These are phyloP conservation scores for Salvia sclarea DNA, from an alignment of 305 asterid species.

Conservation along the genomic window DNA sequence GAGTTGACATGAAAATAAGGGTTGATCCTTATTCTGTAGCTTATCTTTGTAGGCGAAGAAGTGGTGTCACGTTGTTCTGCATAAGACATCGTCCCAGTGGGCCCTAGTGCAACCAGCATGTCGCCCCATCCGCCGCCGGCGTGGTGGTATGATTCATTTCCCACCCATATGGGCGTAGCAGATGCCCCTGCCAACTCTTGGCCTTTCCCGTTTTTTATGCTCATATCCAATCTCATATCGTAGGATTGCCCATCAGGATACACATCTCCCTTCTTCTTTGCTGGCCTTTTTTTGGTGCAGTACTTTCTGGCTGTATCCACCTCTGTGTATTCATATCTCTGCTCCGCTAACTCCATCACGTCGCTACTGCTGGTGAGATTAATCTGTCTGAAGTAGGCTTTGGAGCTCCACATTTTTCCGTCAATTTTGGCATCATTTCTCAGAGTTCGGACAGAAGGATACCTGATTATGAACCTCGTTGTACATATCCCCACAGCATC, in stretches of 20 bases:
- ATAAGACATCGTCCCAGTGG: neutral
- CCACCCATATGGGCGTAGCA: constrained; percentile 45
- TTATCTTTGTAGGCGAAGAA: constrained; percentile 38
- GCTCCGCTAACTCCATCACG: constrained; percentile 24
- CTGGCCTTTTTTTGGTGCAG: constrained; percentile 33
- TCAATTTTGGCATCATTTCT: constrained; percentile 34
- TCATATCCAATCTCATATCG: constrained; percentile 55
- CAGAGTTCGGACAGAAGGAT: constrained; percentile 45
- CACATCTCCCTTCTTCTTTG: constrained; percentile 27
- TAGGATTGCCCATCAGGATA: constrained; percentile 48
- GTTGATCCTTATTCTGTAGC: constrained; percentile 47
- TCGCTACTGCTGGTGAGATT: constrained; percentile 23
- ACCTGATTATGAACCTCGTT: constrained; percentile 49
- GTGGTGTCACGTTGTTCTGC: neutral
- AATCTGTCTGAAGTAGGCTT: constrained; percentile 40
- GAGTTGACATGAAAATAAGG: neutral
- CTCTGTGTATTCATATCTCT: constrained; percentile 57
- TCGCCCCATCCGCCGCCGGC: neutral
- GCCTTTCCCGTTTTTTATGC: constrained; percentile 32
- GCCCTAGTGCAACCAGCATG: neutral
- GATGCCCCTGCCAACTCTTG: constrained; percentile 40
- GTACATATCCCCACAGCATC: constrained; percentile 53
- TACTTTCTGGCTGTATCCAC: constrained; percentile 35
- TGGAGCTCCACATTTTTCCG: constrained; percentile 58
- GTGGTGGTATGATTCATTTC: neutral